A percentile compares a stretch with the other conserved stretches of the same genome.
Evolutionary conservation across 106 monocot genomes (phyloP).

Genomic region (Acorus gramineus): DNA sequence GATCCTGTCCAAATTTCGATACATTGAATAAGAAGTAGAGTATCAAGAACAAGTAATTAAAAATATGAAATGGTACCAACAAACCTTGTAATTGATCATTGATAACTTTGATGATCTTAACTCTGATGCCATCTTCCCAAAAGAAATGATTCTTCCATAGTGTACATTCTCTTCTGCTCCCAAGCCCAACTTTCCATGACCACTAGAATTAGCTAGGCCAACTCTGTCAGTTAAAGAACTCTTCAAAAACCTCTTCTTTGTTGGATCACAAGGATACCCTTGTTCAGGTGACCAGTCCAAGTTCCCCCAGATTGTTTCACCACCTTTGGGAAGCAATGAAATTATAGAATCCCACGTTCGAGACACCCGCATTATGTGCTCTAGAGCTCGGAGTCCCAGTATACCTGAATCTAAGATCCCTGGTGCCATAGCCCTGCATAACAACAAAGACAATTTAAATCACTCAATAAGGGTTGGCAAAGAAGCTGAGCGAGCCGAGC

Average conservation of each 20-base stretch:
- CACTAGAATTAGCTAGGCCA: conserved; percentile 22
- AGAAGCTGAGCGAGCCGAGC: too few relatives aligned
- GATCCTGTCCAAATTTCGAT: conserved; percentile 34
- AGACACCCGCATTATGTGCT: conserved; percentile 89
- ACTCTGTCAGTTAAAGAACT: too few relatives aligned
- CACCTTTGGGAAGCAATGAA: conserved; percentile 99
- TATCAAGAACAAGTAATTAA: too few relatives aligned
- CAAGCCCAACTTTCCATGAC: conserved; percentile 11
- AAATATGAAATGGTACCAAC: too few relatives aligned
- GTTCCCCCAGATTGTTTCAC: conserved; percentile 95
- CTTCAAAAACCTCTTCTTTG: conserved; percentile 23
- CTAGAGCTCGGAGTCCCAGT: conserved; percentile 82
- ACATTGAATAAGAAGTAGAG: too few relatives aligned
- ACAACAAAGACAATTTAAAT: not conserved
- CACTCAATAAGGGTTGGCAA: not conserved
- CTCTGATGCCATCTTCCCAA: conserved; percentile 77
- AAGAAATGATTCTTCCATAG: conserved; percentile 87
- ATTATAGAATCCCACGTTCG: conserved; percentile 99
- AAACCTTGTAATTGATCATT: conserved; percentile 63
- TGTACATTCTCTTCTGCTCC: conserved; percentile 18
- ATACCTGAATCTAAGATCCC: conserved; percentile 80
- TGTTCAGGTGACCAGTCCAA: conserved; percentile 93
- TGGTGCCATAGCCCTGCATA: conserved; percentile 82
- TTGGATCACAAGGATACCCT: conserved; percentile 41
- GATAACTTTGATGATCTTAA: conserved; percentile 53